Conservation (phyloP, 352 stramenopile species). For the Globisporangium middletonii region DNA sequence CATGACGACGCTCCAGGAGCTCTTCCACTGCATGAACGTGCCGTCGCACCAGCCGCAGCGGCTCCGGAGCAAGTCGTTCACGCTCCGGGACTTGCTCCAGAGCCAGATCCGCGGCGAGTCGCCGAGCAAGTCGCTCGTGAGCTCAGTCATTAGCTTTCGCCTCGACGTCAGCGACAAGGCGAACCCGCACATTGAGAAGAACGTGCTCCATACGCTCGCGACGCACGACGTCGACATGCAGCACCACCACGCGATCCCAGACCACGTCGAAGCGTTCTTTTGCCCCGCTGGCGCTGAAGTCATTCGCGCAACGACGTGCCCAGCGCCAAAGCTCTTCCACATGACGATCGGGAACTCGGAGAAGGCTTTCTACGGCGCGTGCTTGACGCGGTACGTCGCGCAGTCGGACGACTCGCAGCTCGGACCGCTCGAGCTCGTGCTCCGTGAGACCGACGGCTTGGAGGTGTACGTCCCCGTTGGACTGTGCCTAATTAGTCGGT, state of each 20-base stretch:
- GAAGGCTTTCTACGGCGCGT: constrained; percentile 77
- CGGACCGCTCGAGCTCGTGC: constrained; percentile 64
- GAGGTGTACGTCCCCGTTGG: constrained; percentile 72
- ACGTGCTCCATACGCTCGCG: constrained; percentile 67
- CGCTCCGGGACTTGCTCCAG: constrained; percentile 58
- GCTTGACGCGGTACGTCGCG: constrained; percentile 73
- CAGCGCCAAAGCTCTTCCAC: constrained; percentile 68
- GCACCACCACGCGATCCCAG: constrained; percentile 73
- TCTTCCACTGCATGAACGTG: constrained; percentile 88
- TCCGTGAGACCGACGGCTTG: constrained; percentile 77
- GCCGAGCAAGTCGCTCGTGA: constrained; percentile 61
- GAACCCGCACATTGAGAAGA: constrained; percentile 51
- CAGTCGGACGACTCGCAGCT: constrained; percentile 62
- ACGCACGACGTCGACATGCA: constrained; percentile 53
- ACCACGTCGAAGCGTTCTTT: constrained; percentile 83
- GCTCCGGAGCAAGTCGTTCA: constrained; percentile 66
- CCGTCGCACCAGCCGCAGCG: constrained; percentile 73
- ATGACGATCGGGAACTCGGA: constrained; percentile 81
- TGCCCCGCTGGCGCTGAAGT: constrained; percentile 53
- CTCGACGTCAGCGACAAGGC: constrained; percentile 56
- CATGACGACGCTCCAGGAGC: constrained; percentile 78
- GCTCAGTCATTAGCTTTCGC: constrained; percentile 63
- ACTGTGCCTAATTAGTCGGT: constrained; percentile 78
- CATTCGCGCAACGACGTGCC: constrained; percentile 47
- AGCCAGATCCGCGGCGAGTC: constrained; percentile 50